Evolutionary conservation across 164 flowering plant genomes (phyloP), one percentile per base, ranked within the genome.

Genomic region (Tetrastigma voinierianum): DNA sequence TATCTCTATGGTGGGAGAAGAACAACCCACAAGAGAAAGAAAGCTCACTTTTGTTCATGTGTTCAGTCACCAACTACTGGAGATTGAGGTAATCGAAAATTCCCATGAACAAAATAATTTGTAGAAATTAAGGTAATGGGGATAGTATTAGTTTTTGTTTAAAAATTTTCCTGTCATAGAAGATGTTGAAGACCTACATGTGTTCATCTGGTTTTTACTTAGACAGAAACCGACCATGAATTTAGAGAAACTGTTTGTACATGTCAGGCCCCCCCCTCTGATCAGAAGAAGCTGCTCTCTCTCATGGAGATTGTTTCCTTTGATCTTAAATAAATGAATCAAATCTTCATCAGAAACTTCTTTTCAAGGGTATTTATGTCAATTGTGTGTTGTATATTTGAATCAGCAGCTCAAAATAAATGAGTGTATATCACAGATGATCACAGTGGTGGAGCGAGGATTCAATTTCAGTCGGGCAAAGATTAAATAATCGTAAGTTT

Each of bases 1-100:
- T 87, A 82, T 71, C 79, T 87, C 40, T 81, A 85, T 63, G 89
- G 85, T 12, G 78, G 79, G 13, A 44, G 45, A 23, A 77, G 78
- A 74, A 69, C 67, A 1, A 53, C 25, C 70, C 65, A 69, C 51
- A 77, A 77, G 81, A 66, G 69, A 40, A 85, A 80, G 78, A 83
- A 75, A 68, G 57, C 67, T 9, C 71, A 57, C 2, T 81, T 85
- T 64, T 87, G 89, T 64, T 69, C 77, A 10, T 87, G 92, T 57
- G 72, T 84, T n/a, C 79, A 70, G 55, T 87, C 85, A 57, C 69
- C 79, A 44, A 81, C 85, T 2, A 73, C 47, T 23, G 83, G 82
- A 57, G 83, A 84, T 57, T 85, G 71, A 78, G 70, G 62, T 56
- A 70, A 21, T 54, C n/a, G n/a, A n/a, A 17, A 24, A 44, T 55